Percentiles rank a stretch among this genome's conserved stretches.
These are phyloP conservation scores for Achaetomiella virescens DNA, from an alignment of 495 filamentous ascomycete genomes.

Conservation along the genomic window DNA sequence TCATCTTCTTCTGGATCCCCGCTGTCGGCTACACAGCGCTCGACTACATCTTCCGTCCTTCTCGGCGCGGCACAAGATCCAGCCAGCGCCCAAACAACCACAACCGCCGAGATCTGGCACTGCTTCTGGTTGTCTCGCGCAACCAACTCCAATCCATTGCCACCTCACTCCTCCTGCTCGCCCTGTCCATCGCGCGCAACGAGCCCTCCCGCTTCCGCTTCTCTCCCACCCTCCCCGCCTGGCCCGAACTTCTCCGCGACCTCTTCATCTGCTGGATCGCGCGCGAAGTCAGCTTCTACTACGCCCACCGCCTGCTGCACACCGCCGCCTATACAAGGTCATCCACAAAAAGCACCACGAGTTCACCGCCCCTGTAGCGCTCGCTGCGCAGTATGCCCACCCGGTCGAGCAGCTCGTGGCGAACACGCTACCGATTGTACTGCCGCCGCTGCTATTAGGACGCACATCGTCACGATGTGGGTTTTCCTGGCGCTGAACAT, in stretches of 20 bases:
- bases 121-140: slow-evolving; percentile 40
- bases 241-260: slow-evolving; percentile 35
- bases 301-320: slow-evolving; percentile 51
- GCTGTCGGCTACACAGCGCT: slow-evolving; percentile 38
- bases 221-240: slow-evolving; percentile 28
- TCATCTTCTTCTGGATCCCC: slow-evolving; percentile 49
- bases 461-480: slow-evolving; percentile 50
- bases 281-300: slow-evolving; percentile 53
- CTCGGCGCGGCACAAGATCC: slow-evolving; percentile 51
- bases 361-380: slow-evolving; percentile 53
- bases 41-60: slow-evolving; percentile 41
- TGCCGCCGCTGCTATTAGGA: slow-evolving; percentile 45
- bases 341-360: slow-evolving; percentile 55
- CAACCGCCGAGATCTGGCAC: slow-evolving; percentile 36
- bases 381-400: slow-evolving; percentile 54
- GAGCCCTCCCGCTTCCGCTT: slow-evolving; percentile 34
- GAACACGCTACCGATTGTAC: slow-evolving; percentile 47
- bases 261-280: slow-evolving; percentile 40
- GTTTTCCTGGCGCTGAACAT: slow-evolving; percentile 41
- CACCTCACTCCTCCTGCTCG: slow-evolving; percentile 33
- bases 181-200: slow-evolving; percentile 7
- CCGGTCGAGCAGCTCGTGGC: slow-evolving; percentile 53
- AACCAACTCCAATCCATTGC: slow-evolving; percentile 43
- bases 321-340: slow-evolving; percentile 39
- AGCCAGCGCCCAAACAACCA: slow-evolving; percentile 46